phyloP scores from a whole-genome alignment of 768 basidiomycete species.

The Mycena galopus region DNA sequence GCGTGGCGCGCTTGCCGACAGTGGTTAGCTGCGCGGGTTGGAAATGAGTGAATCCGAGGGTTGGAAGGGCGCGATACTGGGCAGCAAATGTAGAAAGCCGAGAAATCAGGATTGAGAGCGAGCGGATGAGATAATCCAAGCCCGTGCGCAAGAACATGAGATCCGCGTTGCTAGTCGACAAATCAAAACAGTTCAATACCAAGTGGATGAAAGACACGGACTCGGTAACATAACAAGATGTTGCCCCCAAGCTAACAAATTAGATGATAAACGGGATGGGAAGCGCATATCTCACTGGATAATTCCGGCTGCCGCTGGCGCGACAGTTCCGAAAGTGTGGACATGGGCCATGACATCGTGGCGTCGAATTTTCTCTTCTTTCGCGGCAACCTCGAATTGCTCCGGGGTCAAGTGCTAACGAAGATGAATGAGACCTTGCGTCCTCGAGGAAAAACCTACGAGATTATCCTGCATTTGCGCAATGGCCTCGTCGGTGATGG shows the following conservation, averaged over 20 bases:
- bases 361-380: conserved; percentile 96
- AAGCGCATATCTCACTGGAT: conserved; percentile 76
- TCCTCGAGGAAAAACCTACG: conserved; percentile 56
- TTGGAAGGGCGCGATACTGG: conserved; percentile 89
- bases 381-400: conserved; percentile 92
- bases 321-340: conserved; percentile 94
- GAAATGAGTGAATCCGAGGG: conserved; percentile 98
- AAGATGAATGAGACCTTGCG: conserved; percentile 18
- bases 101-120: conserved; percentile 91
- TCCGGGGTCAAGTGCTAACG: conserved; percentile 82
- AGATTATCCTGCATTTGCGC: conserved; percentile 95
- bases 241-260: conserved; percentile 85
- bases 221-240: conserved; percentile 99
- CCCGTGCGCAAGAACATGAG: conserved; percentile 95
- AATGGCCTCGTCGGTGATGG: conserved; percentile 91
- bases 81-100: conserved; percentile 88
- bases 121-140: conserved; percentile 85
- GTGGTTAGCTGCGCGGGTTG: conserved; percentile 99
- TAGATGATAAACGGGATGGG: background rate
- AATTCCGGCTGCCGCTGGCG: conserved; percentile 95
- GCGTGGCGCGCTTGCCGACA: conserved; percentile 94
- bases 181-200: conserved; percentile 8
- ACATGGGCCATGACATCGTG: conserved; percentile 99
- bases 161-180: conserved; percentile 88
- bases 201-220: conserved; percentile 52